Base-by-base conservation (phyloP, 1,139 yeast species). In the Saccharomycopsis hybrid region DNA sequence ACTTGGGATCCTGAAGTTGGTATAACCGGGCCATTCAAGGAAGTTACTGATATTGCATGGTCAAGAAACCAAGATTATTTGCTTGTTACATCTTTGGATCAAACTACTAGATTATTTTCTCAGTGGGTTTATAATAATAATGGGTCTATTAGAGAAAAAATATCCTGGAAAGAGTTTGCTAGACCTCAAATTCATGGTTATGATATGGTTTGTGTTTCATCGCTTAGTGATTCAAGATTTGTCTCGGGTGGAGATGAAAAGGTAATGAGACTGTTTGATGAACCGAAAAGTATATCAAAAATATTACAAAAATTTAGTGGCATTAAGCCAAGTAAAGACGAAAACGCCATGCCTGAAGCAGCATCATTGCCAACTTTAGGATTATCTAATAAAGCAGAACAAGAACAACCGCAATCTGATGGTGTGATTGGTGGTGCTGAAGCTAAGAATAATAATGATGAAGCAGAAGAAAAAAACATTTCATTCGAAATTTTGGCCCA, bases 111-210 rank as follows among this genome's bases (percentile, higher is more conserved):
- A 61, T 65, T 94, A 29, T 83, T 75, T 66, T 82, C 95, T 0
- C 78, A 77, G 25, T 82, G 87, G 85, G 59, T 58, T 3, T 58
- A 57, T 5, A 63, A 68, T 5, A 54, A 55, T 18, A 64, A 63
- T 53, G 69, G 68, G 0, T 42, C 56, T 25, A 48, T 54, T 43
- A 65, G 72, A 52, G 27, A 44, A 3, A 41, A 49, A 0, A 55
- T 57, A 3, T 70, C 79, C 1, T 89, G 96, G 96, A 85, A 83
- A 62, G 99, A 94, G 63, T 82, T 92, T 65, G 88, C 96, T 1
- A 76, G 99, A 58, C 98, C 98, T 0, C 99, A 94, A 64, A 92
- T 94, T 56, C 99, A 94, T 65, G 99, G 99, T 9, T 94, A 88
- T 62, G 97, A 94, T 63, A 89, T 94, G 97, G 76, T 87, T 43